These are phyloP conservation scores for Quercus dentata DNA, from an alignment of 306 rosid genomes.

Conservation along the genomic window DNA sequence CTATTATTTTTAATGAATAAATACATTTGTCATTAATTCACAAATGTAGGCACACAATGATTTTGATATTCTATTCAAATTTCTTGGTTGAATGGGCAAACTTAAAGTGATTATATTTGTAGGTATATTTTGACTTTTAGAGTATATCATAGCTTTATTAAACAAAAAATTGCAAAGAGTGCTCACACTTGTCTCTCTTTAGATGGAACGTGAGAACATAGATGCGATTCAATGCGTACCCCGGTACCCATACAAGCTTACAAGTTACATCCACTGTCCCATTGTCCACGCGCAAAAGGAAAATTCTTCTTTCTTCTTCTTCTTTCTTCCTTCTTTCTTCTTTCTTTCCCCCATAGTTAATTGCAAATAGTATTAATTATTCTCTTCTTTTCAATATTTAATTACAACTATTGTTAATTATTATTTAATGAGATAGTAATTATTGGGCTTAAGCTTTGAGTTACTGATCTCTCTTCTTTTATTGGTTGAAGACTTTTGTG, in stretches of 20 bases:
- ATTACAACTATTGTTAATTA: not conserved
- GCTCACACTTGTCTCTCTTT: not conserved
- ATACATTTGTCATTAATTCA: too few relatives aligned
- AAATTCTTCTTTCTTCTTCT: not conserved
- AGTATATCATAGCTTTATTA: too few relatives aligned
- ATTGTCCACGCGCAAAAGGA: not conserved
- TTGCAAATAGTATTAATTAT: not conserved
- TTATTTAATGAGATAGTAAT: not conserved
- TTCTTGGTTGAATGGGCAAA: too few relatives aligned
- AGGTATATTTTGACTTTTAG: too few relatives aligned
- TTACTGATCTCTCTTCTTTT: not conserved
- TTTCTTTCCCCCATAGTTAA: not conserved
- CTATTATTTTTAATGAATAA: too few relatives aligned
- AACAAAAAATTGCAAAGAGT: too few relatives aligned
- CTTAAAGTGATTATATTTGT: too few relatives aligned
- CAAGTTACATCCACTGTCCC: constrained; percentile 25
- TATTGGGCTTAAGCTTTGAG: not conserved
- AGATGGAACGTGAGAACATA: constrained; percentile 1
- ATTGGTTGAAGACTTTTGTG: not conserved
- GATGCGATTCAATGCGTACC: constrained; percentile 21
- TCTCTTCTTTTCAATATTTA: not conserved
- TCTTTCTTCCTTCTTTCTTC: not conserved
- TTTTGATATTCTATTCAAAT: too few relatives aligned
- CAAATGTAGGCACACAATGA: too few relatives aligned
- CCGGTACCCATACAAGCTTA: constrained; percentile 30